phyloP scores from a whole-genome alignment of 345 rosid genomes.

The Crucihimalaya himalaica region DNA sequence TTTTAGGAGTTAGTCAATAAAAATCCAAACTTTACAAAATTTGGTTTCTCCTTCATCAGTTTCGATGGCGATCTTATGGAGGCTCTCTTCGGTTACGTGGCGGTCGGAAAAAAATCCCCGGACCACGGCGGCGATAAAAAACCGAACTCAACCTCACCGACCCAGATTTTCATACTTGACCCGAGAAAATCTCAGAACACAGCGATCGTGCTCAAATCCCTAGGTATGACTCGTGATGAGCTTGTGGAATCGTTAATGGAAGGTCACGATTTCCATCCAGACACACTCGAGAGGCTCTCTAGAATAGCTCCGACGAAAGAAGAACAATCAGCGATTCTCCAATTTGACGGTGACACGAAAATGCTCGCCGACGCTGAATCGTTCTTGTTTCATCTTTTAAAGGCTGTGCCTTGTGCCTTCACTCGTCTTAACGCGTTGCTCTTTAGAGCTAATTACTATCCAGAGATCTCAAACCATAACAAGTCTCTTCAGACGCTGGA shows the following conservation, averaged over 20 bases:
- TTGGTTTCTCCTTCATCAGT: conserved; percentile 41
- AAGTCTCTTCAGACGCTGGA: conserved; percentile 60
- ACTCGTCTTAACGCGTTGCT: conserved; percentile 62
- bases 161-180: conserved; percentile 62
- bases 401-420: conserved; percentile 72
- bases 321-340: conserved; percentile 59
- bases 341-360: conserved; percentile 51
- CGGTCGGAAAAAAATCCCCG: conserved; percentile 57
- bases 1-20: not conserved
- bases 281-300: conserved; percentile 68
- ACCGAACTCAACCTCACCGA: conserved; percentile 25
- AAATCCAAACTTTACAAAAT: not conserved
- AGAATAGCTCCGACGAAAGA: conserved; percentile 70
- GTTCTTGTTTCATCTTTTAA: conserved; percentile 63
- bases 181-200: conserved; percentile 74
- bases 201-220: conserved; percentile 72
- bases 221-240: conserved; percentile 55
- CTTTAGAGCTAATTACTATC: conserved; percentile 61
- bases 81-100: conserved; percentile 78
- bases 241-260: conserved; percentile 56
- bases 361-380: conserved; percentile 74
- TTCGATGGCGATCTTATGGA: conserved; percentile 88
- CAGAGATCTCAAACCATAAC: conserved; percentile 61
- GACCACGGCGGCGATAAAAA: conserved; percentile 24
- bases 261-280: conserved; percentile 62